phyloP scores from a whole-genome alignment of 2,329 filamentous ascomycete species.

The Cladobotryum protrusum region DNA sequence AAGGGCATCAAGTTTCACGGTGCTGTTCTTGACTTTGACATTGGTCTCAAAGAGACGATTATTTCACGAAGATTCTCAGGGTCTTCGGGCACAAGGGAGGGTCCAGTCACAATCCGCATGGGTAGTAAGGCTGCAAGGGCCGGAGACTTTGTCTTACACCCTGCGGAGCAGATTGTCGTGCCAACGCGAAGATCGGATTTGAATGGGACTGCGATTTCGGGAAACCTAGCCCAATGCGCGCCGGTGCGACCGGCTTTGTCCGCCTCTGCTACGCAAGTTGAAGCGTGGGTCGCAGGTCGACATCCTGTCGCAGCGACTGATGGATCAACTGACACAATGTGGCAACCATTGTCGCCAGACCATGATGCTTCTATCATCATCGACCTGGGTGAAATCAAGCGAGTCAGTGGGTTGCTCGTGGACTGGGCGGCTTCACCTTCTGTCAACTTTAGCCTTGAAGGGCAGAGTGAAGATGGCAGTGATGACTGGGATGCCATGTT shows the following conservation, averaged over 20 bases:
- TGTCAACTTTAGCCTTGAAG: background rate
- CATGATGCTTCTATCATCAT: background rate
- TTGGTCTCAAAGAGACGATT: background rate
- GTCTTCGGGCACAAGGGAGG: background rate
- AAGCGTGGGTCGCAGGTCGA: background rate
- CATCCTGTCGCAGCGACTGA: background rate
- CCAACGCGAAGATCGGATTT: background rate
- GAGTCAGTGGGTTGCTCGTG: background rate
- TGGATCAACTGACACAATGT: background rate
- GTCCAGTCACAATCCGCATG: background rate
- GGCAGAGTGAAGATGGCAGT: background rate
- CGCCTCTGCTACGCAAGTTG: background rate
- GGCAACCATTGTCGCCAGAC: background rate
- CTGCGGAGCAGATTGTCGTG: background rate
- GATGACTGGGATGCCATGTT: background rate
- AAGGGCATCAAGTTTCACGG: background rate
- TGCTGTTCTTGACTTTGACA: background rate
- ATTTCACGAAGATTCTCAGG: background rate
- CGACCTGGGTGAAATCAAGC: background rate
- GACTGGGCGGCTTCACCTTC: background rate
- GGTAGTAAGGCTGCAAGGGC: background rate
- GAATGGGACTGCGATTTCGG: background rate
- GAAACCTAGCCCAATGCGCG: background rate
- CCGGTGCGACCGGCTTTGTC: background rate
- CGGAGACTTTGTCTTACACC: background rate